These are phyloP conservation scores for Podila horticola DNA, from an alignment of 192 early-diverging fungal species.

Conservation along the genomic window DNA sequence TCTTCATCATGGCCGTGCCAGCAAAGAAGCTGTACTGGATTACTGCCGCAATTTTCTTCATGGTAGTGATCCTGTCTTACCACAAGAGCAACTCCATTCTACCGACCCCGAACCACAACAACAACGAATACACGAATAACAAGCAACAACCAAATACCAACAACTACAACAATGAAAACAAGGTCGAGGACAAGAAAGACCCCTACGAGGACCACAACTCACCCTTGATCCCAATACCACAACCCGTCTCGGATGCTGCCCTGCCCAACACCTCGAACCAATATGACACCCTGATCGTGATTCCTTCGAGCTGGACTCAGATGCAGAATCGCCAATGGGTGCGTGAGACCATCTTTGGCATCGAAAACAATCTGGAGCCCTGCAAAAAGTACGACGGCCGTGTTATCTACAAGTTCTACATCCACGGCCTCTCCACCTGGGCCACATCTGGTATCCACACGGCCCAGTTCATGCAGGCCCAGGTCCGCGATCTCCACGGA, in stretches of 20 bases:
- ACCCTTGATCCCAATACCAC: neutral
- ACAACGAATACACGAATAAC: neutral
- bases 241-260: neutral
- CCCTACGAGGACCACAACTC: neutral
- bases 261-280: conserved; percentile 49
- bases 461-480: conserved; percentile 33
- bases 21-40: conserved; percentile 37
- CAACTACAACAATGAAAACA: conserved; percentile 2
- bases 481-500: conserved; percentile 44
- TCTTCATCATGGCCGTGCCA: conserved; percentile 21
- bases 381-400: conserved; percentile 55
- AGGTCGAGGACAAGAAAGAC: neutral
- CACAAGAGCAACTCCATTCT: conserved; percentile 18
- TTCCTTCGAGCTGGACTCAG: conserved; percentile 53
- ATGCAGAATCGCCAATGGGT: conserved; percentile 57
- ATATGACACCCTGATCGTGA: conserved; percentile 59
- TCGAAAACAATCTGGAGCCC: conserved; percentile 60
- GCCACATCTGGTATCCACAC: conserved; percentile 12
- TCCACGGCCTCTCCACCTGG: conserved; percentile 40
- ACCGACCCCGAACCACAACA: neutral
- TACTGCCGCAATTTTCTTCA: conserved; percentile 27
- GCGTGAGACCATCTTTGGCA: conserved; percentile 64
- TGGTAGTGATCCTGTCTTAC: conserved; percentile 35
- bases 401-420: conserved; percentile 58
- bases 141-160: neutral